phyloP scores from a whole-genome alignment of 768 basidiomycete species.

The Tubosaeta sp. region DNA sequence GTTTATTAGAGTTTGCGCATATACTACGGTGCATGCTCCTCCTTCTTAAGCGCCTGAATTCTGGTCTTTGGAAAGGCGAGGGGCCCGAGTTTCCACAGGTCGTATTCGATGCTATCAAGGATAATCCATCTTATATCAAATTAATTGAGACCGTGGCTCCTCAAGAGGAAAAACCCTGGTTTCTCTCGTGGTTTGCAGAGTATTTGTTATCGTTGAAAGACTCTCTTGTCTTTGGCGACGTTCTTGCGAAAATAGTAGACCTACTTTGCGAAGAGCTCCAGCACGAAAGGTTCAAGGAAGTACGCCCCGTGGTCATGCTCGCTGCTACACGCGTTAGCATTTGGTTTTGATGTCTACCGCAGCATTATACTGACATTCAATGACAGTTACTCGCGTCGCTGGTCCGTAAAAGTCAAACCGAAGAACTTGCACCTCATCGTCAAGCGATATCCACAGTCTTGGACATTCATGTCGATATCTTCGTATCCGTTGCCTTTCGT shows the following conservation, averaged over 20 bases:
- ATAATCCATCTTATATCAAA: conserved; percentile 57
- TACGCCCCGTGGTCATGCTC: conserved; percentile 57
- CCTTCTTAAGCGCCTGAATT: conserved; percentile 53
- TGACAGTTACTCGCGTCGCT: conserved; percentile 32
- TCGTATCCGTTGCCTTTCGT: conserved; percentile 46
- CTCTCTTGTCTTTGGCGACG: conserved; percentile 48
- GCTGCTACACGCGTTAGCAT: conserved; percentile 59
- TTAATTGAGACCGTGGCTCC: conserved; percentile 37
- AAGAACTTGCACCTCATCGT: conserved; percentile 24
- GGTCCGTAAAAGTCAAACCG: conserved; percentile 30
- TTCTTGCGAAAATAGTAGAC: conserved; percentile 67
- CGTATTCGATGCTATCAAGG: conserved; percentile 78
- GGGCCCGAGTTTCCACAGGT: conserved; percentile 70
- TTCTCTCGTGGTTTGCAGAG: conserved; percentile 62
- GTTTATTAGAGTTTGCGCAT: conserved; percentile 50
- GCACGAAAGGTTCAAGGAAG: conserved; percentile 61
- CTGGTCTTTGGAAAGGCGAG: conserved; percentile 65
- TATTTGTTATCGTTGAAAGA: conserved; percentile 56
- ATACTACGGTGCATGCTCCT: conserved; percentile 57
- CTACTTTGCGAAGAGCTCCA: conserved; percentile 81
- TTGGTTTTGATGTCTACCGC: conserved; percentile 1
- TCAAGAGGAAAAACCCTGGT: conserved; percentile 39
- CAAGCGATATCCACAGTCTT: conserved; percentile 35
- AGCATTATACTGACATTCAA: conserved; percentile 4
- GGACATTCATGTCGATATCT: conserved; percentile 48